phyloP scores from a whole-genome alignment of 192 early-diverging fungal species.

The Entomortierella chlamydospora region DNA sequence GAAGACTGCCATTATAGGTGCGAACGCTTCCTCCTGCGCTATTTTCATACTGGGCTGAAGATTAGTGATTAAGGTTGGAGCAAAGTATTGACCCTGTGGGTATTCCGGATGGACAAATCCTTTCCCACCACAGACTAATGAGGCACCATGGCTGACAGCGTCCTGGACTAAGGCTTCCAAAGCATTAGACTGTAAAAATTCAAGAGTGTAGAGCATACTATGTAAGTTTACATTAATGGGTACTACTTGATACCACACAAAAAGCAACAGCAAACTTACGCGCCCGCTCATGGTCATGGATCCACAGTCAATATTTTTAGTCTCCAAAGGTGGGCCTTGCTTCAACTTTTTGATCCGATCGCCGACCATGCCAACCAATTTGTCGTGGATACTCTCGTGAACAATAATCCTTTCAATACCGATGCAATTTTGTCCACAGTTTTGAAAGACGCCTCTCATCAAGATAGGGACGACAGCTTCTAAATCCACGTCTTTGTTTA shows the following conservation, averaged over 20 bases:
- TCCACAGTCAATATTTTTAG: constrained; percentile 78
- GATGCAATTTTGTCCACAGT: constrained; percentile 91
- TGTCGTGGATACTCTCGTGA: constrained; percentile 75
- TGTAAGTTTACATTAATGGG: not conserved
- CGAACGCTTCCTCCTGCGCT: constrained; percentile 81
- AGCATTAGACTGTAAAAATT: constrained; percentile 47
- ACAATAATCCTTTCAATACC: constrained; percentile 89
- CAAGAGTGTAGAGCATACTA: not conserved
- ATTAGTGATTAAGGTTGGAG: constrained; percentile 83
- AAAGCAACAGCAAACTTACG: constrained; percentile 49
- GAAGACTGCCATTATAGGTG: constrained; percentile 85
- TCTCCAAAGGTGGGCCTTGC: constrained; percentile 78
- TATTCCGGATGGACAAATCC: constrained; percentile 76
- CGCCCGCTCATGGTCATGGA: constrained; percentile 83
- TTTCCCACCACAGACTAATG: constrained; percentile 75
- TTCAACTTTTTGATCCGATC: constrained; percentile 69
- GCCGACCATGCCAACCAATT: constrained; percentile 72
- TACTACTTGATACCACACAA: not conserved
- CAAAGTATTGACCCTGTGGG: constrained; percentile 83
- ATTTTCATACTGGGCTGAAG: constrained; percentile 83
- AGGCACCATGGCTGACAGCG: constrained; percentile 82
- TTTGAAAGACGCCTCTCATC: constrained; percentile 90
- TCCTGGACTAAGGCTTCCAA: constrained; percentile 78
- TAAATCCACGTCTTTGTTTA: constrained; percentile 80
- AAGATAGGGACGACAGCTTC: constrained; percentile 73